Evolutionary conservation across 257 asterid species (phyloP).

Genomic region (Nicotiana attenuata): DNA sequence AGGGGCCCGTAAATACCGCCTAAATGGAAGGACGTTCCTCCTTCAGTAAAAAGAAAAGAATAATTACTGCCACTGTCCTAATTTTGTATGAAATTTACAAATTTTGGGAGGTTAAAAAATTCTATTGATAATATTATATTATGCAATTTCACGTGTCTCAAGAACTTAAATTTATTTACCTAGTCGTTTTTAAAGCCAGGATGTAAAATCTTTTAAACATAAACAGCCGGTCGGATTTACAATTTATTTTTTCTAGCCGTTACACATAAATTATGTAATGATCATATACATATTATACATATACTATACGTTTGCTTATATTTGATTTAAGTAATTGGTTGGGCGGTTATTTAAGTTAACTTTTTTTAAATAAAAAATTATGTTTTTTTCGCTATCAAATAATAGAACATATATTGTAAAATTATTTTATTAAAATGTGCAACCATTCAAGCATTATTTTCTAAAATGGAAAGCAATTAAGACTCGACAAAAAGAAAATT

Average conservation of each 20-base stretch:
- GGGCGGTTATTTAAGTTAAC: no score
- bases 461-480: neutral
- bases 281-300: no score
- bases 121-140: neutral
- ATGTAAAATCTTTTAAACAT: neutral
- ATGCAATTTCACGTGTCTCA: neutral
- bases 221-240: no score
- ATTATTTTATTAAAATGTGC: neutral
- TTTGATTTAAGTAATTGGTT: no score
- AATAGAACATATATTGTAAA: neutral
- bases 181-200: neutral
- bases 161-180: neutral
- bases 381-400: neutral
- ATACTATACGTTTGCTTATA: no score
- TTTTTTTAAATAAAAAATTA: no score
- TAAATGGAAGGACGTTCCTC: neutral
- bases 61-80: no score
- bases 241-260: fast-evolving
- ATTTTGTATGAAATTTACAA: no score
- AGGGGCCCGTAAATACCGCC: neutral
- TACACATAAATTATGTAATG: no score
- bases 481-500: neutral
- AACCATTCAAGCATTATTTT: neutral
- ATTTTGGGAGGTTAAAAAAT: neutral
- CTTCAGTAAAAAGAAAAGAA: no score